phyloP scores from a whole-genome alignment of 148 eudicot genomes.

The Persicaria maculosa region DNA sequence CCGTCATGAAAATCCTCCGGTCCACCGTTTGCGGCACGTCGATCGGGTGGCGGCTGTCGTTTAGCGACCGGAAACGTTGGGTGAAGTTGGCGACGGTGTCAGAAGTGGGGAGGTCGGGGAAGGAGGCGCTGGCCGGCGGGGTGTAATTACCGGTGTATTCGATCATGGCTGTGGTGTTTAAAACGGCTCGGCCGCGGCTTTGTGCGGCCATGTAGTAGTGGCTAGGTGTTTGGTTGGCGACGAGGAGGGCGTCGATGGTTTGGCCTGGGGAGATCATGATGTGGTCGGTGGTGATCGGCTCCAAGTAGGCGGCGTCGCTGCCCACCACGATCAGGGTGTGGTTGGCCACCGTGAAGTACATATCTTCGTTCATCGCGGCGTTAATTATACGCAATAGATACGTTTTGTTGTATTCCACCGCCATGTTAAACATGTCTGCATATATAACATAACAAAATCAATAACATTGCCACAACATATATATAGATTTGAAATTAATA shows the following conservation, averaged over 20 bases:
- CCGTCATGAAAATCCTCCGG: conserved; percentile 3
- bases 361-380: conserved; percentile 23
- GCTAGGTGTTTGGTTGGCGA: conserved; percentile 17
- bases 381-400: conserved; percentile 26
- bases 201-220: conserved; percentile 22
- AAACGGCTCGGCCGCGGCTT: neutral
- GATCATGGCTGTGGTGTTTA: conserved; percentile 20
- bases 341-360: conserved; percentile 18
- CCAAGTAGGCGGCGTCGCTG: conserved; percentile 16
- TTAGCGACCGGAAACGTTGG: conserved; percentile 1
- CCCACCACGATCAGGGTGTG: conserved; percentile 23
- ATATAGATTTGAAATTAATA: too few species aligned
- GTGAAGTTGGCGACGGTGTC: conserved; percentile 18
- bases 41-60: conserved; percentile 4
- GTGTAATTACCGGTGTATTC: conserved; percentile 14
- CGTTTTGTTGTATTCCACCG: conserved; percentile 16
- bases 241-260: conserved; percentile 23
- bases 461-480: too few species aligned
- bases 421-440: conserved; percentile 17
- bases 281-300: conserved; percentile 18
- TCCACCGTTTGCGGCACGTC: conserved; percentile 20
- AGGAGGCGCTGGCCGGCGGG: neutral
- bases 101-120: conserved; percentile 21
- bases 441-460: neutral
- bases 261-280: conserved; percentile 27